These are phyloP conservation scores for Penicillium sp. DNA, from an alignment of 2,329 filamentous ascomycete species.

Conservation along the genomic window DNA sequence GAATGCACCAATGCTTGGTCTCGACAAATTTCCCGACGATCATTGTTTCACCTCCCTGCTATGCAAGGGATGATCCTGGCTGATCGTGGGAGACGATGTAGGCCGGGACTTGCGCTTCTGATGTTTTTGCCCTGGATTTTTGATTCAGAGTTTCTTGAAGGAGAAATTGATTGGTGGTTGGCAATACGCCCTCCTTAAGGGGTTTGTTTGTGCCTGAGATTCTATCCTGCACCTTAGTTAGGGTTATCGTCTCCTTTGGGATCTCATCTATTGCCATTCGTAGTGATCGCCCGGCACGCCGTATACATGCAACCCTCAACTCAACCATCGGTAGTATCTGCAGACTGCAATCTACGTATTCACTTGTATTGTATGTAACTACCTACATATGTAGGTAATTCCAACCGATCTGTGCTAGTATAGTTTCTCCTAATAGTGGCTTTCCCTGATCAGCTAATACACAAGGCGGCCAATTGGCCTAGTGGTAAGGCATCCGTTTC, in stretches of 20 bases:
- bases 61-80: constrained; percentile 19
- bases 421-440: too few species aligned
- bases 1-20: constrained; percentile 23
- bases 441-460: background rate
- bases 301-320: background rate
- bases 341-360: background rate
- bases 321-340: background rate
- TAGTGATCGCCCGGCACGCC: background rate
- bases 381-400: too few species aligned
- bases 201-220: background rate
- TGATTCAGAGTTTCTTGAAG: background rate
- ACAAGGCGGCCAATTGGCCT: constrained; percentile 26
- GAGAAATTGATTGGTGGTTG: background rate
- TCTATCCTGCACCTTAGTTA: background rate
- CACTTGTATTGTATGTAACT: too few species aligned
- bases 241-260: background rate
- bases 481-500: constrained; percentile 31
- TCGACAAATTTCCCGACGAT: constrained; percentile 16
- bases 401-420: too few species aligned
- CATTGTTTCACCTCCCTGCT: constrained; percentile 9
- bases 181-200: background rate
- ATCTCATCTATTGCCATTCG: background rate
- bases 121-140: background rate
- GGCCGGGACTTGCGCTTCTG: background rate
- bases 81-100: background rate